A percentile compares a stretch with the other conserved stretches of the same genome.
Conservation (phyloP, 768 basidiomycete species). For the Cytidiella melzeri region DNA sequence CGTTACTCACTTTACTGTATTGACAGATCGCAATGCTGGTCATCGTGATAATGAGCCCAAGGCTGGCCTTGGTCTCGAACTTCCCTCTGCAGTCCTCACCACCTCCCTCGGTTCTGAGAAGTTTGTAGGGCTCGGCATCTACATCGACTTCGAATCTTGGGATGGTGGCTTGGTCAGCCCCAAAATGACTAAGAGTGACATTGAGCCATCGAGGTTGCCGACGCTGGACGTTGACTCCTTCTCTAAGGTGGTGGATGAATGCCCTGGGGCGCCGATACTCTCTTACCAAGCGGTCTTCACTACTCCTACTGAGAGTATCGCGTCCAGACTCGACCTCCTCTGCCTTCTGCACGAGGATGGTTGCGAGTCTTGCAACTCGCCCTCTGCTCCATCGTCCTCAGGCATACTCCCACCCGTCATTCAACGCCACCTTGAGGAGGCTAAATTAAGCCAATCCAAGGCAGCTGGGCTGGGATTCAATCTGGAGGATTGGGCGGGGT, state of each 20-base stretch:
- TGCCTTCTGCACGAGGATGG: neutral
- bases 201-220: too few species aligned
- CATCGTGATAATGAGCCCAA: neutral
- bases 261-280: neutral
- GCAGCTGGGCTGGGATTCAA: neutral
- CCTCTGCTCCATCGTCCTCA: neutral
- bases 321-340: neutral
- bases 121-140: neutral
- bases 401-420: neutral
- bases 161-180: neutral
- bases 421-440: too few species aligned
- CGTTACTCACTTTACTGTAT: neutral
- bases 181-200: neutral
- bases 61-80: neutral
- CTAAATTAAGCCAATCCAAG: too few species aligned
- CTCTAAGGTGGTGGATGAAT: neutral
- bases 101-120: neutral
- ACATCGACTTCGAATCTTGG: neutral
- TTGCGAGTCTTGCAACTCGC: neutral
- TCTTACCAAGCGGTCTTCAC: neutral
- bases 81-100: neutral
- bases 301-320: neutral
- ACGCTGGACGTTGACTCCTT: neutral
- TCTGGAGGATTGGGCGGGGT: neutral
- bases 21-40: neutral